Evolutionary conservation across 2,329 filamentous ascomycete genomes (phyloP), one percentile per base, ranked within the genome.

Genomic region (Hypoxylon sp.): DNA sequence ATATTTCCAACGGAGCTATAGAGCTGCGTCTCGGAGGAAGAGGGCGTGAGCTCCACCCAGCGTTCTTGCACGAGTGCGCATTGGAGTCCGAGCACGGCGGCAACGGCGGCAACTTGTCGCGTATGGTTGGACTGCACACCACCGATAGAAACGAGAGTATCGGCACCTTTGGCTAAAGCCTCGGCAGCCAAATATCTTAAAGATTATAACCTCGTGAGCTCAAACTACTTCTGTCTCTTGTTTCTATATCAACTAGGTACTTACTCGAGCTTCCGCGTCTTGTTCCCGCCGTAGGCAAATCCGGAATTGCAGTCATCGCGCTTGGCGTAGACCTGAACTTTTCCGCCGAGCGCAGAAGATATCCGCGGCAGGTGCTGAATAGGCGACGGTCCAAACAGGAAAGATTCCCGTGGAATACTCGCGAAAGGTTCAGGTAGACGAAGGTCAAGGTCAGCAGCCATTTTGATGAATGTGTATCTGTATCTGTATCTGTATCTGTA

Each of bases 71-170:
- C 78, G 2, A 84, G 74, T 2, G 79, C 73, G 35, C 74, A 75
- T 55, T 79, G 75, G 15, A 88, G 73, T 0, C 84, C 84, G 1
- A 82, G 70, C 35, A 78, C 76, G 15, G 80, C 75, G 0, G 84
- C 83, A 2, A 83, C 80, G 0, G 84, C 86, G 0, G 85, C 82
- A 0, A 88, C 85, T 59, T 84, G 81, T 8, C 86, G 79, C 2
- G 85, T 89, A 67, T 89, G 86, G 74, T 89, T 89, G 41, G 81
- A 86, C 63, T 89, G 86, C 4, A 87, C 76, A 42, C 86, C 86
- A 51, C 86, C 86, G 60, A 88, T 85, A 58, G 79, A 83, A 54
- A 88, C 79, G 15, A 89, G 75, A 1, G 84, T 87, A 61, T 86
- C 81, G 63, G 75, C 78, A 34, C 78, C 76, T 50, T 80, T 71